Base-by-base conservation (phyloP, 73 alveolate genomes). In the Paramecium primaurelia region DNA sequence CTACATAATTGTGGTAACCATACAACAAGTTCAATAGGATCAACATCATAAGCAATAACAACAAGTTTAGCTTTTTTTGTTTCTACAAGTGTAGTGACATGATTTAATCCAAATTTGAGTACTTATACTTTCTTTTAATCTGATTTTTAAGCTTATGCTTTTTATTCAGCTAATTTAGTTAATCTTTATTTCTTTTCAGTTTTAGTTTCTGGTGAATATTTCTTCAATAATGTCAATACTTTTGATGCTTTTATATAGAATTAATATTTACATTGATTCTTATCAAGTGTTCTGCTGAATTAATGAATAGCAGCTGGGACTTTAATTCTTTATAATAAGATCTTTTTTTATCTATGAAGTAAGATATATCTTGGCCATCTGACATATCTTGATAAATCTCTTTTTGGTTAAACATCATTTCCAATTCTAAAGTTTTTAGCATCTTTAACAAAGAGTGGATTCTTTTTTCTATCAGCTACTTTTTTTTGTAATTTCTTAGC, bases 351-450 rank as follows among this genome's bases (percentile, higher is more conserved):
- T 75, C 99, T 95, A 95, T 98, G 98, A 92, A 98, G 88, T 92
- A 97, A 95, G 28, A 98, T 98, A 96, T 98, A 98, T 96, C 97
- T 95, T 49, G 99, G 99, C 98, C 99, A 98, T 94, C 97, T 98
- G 92, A 98, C 99, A 95, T 96, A 98, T 88, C 99, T 96, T 11
- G 84, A 64, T 28, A 64, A 34, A 64, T 64, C 84, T 64, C 84
- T 64, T 96, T 97, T 96, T 93, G 99, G 99, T 94, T 95, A 98
- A 93, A 98, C 96, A 94, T 95, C 99, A 64, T 98, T 98, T 75
- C 99, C 99, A 69, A 97, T 93, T 80, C 99, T 96, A 94, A 95
- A 97, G 97, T 95, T 98, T 80, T 97, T 95, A 59, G 97, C 95
- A 14, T 93, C 94, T 92, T 96, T 94, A 92, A 64, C 84, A 64